Conservation (phyloP, 23 red algal species). For the Cyanidium caldarium region DNA sequence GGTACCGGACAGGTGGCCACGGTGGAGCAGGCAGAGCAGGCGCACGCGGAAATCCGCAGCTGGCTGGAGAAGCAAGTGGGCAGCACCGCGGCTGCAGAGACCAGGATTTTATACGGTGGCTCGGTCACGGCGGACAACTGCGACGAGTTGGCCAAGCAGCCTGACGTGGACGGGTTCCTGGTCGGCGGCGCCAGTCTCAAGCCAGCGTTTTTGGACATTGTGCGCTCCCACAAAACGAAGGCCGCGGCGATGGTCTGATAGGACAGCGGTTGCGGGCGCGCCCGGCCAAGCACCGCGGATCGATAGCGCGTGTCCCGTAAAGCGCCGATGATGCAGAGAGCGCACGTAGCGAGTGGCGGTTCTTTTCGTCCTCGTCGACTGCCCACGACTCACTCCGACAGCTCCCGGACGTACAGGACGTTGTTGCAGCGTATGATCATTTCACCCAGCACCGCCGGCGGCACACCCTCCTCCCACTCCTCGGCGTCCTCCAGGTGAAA, state of each 20-base stretch:
- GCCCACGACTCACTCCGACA: too few relatives aligned
- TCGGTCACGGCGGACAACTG: constrained; percentile 78
- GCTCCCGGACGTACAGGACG: constrained; percentile 69
- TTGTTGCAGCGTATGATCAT: constrained; percentile 91
- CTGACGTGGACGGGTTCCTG: constrained; percentile 86
- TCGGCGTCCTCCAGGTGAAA: constrained; percentile 64
- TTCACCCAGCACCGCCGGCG: constrained; percentile 63
- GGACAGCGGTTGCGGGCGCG: not conserved
- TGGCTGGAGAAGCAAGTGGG: constrained; percentile 46
- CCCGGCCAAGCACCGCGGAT: not conserved
- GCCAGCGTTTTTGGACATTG: constrained; percentile 57
- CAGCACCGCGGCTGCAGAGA: constrained; percentile 24
- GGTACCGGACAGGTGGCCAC: constrained; percentile 96
- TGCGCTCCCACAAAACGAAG: constrained; percentile 35
- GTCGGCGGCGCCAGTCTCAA: constrained; percentile 82
- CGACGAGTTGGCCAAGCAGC: constrained; percentile 43
- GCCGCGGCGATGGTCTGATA: not conserved
- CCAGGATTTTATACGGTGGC: constrained; percentile 79
- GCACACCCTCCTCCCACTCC: constrained; percentile 57
- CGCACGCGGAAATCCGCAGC: constrained; percentile 33
- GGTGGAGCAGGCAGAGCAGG: constrained; percentile 80
- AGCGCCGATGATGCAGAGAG: too few relatives aligned
- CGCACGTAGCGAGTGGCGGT: too few relatives aligned
- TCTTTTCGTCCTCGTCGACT: too few relatives aligned
- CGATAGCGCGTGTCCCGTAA: too few relatives aligned